These are phyloP conservation scores for Alnus glutinosa DNA, from an alignment of 306 rosid genomes.

Conservation along the genomic window DNA sequence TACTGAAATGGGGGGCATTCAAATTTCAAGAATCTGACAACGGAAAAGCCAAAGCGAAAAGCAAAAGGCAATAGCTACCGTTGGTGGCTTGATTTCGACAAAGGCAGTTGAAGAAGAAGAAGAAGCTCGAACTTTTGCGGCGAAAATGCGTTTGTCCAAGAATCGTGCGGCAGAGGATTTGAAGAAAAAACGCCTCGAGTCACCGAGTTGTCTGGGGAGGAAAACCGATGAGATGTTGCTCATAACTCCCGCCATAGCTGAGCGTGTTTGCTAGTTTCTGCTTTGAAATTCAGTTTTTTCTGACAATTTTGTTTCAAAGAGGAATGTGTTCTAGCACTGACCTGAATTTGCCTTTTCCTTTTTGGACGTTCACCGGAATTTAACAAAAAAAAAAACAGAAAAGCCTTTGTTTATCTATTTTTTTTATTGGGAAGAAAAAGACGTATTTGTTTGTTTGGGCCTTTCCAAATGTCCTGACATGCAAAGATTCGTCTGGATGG, in stretches of 20 bases:
- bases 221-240: slow-evolving; percentile 22
- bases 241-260: slow-evolving; percentile 41
- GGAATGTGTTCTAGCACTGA: background rate
- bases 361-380: too few relatives aligned
- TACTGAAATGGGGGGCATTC: background rate
- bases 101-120: slow-evolving; percentile 51
- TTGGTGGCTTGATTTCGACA: slow-evolving; percentile 35
- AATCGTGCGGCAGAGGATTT: slow-evolving; percentile 29
- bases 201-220: slow-evolving; percentile 20
- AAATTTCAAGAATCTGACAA: background rate
- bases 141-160: slow-evolving; percentile 26
- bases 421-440: background rate
- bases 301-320: background rate
- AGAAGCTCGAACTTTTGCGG: slow-evolving; percentile 42
- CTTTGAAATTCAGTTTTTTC: background rate
- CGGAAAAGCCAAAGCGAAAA: background rate
- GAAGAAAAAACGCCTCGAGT: slow-evolving; percentile 31
- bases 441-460: background rate
- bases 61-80: slow-evolving; percentile 24
- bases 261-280: too few relatives aligned
- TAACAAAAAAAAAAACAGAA: too few relatives aligned
- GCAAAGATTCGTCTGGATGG: too few relatives aligned
- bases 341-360: background rate
- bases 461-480: too few relatives aligned
- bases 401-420: too few relatives aligned